Conservation (phyloP, 495 filamentous ascomycete species). For the Ascobolus immersus region DNA sequence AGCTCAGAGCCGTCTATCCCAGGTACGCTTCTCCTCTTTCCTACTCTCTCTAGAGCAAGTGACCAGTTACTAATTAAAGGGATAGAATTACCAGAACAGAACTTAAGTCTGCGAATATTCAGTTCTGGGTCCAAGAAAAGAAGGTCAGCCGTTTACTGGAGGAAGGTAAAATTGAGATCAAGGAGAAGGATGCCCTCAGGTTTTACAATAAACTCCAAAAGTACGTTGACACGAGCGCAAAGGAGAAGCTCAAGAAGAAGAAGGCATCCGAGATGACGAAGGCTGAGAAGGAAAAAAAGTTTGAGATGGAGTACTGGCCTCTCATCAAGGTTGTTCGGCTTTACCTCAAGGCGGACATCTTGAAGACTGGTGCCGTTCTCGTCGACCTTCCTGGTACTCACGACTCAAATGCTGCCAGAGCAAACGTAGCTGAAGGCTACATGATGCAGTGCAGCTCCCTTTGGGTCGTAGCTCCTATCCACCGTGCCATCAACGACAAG, state of each 20-base stretch:
- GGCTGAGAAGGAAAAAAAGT: conserved; percentile 14
- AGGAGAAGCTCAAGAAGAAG: conserved; percentile 7
- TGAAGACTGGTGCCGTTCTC: conserved; percentile 36
- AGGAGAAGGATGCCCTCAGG: conserved; percentile 14
- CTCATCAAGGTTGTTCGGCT: conserved; percentile 38
- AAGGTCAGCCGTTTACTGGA: conserved; percentile 25
- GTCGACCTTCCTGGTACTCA: conserved; percentile 42
- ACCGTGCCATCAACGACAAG: conserved; percentile 39
- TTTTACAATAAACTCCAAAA: conserved; percentile 24
- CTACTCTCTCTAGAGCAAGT: no score
- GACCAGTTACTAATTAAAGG: neutral
- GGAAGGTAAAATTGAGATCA: conserved; percentile 20
- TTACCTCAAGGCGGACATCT: conserved; percentile 27
- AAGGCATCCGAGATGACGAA: conserved; percentile 17
- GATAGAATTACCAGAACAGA: conserved; percentile 23
- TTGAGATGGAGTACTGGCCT: conserved; percentile 35
- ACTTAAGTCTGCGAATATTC: conserved; percentile 17
- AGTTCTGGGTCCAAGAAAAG: conserved; percentile 20
- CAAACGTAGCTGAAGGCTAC: conserved; percentile 33
- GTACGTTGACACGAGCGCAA: conserved; percentile 30
- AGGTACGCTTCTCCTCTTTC: neutral
- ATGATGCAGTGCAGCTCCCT: conserved; percentile 28
- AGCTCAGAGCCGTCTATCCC: conserved; percentile 41
- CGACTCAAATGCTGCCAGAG: conserved; percentile 39
- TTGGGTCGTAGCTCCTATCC: conserved; percentile 42